A percentile compares a stretch with the other conserved stretches of the same genome.
Conservation (phyloP, 495 filamentous ascomycete species). For the Extremus antarcticus region DNA sequence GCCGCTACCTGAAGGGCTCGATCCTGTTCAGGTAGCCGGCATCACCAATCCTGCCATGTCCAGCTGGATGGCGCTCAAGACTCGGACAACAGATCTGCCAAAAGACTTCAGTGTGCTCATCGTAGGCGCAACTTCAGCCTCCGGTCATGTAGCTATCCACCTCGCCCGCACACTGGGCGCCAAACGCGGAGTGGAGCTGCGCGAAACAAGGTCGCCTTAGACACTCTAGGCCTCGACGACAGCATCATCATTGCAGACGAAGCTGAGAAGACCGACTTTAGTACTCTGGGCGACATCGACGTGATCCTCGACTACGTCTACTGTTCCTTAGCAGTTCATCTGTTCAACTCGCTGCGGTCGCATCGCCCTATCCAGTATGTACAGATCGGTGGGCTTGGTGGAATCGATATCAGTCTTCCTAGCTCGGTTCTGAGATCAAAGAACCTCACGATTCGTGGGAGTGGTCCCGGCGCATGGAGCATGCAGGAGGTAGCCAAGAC, state of each 20-base stretch:
- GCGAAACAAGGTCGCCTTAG: conserved; percentile 28
- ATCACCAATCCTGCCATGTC: conserved; percentile 38
- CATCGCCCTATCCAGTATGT: conserved; percentile 19
- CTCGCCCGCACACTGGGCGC: conserved; percentile 34
- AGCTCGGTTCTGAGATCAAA: conserved; percentile 18
- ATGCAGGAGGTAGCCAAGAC: conserved; percentile 17
- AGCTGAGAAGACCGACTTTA: conserved; percentile 33
- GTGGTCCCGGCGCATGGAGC: conserved; percentile 23
- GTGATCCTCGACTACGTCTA: conserved; percentile 27
- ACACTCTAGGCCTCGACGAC: conserved; percentile 33
- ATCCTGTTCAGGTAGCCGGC: conserved; percentile 34
- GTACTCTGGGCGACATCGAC: conserved; percentile 22
- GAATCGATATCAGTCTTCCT: conserved; percentile 12
- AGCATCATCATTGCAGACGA: conserved; percentile 28
- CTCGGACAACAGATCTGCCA: conserved; percentile 27
- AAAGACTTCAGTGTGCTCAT: conserved; percentile 33
- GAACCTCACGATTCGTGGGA: conserved; percentile 22
- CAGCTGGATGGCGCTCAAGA: conserved; percentile 33
- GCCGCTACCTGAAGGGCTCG: conserved; percentile 17
- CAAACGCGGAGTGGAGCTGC: conserved; percentile 34
- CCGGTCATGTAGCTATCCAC: conserved; percentile 31
- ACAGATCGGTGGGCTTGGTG: conserved; percentile 20
- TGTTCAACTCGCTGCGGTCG: conserved; percentile 14
- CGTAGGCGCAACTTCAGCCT: conserved; percentile 35
- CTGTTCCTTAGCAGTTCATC: conserved; percentile 12